A percentile compares a stretch with the other conserved stretches of the same genome.
Conservation (phyloP, 1,139 yeast genomes). For the Scheffersomyces cryptocercus region DNA sequence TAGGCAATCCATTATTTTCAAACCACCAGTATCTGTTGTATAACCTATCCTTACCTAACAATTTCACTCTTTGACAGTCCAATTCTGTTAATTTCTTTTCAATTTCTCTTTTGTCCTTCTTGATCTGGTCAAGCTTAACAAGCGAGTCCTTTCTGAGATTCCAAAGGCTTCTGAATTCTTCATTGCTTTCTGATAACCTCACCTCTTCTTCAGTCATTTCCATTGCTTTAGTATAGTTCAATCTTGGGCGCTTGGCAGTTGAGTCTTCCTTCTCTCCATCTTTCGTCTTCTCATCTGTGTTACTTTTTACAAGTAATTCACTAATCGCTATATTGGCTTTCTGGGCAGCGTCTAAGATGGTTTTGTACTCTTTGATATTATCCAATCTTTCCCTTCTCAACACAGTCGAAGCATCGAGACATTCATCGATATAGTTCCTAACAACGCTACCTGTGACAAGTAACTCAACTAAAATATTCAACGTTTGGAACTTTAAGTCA, state of each 20-base stretch:
- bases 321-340: constrained; percentile 40
- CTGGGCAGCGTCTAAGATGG: constrained; percentile 50
- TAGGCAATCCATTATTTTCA: constrained; percentile 80
- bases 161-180: constrained; percentile 48
- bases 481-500: constrained; percentile 50
- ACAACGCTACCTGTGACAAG: constrained; percentile 60
- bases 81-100: constrained; percentile 62
- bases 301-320: constrained; percentile 20
- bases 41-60: constrained; percentile 80
- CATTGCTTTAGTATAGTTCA: constrained; percentile 24
- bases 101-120: constrained; percentile 47
- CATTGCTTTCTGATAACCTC: constrained; percentile 44
- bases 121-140: constrained; percentile 42
- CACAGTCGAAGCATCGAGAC: constrained; percentile 63
- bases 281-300: constrained; percentile 3
- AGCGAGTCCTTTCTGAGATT: constrained; percentile 42
- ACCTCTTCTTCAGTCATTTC: constrained; percentile 56
- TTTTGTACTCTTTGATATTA: constrained; percentile 60
- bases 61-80: constrained; percentile 76
- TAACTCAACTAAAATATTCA: constrained; percentile 59
- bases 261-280: constrained; percentile 4
- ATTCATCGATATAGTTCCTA: constrained; percentile 65
- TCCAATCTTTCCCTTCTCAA: constrained; percentile 73
- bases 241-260: constrained; percentile 23
- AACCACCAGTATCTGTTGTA: constrained; percentile 96